phyloP scores from a whole-genome alignment of 2,329 filamentous ascomycete genomes.

The Didymellaceae sp. region DNA sequence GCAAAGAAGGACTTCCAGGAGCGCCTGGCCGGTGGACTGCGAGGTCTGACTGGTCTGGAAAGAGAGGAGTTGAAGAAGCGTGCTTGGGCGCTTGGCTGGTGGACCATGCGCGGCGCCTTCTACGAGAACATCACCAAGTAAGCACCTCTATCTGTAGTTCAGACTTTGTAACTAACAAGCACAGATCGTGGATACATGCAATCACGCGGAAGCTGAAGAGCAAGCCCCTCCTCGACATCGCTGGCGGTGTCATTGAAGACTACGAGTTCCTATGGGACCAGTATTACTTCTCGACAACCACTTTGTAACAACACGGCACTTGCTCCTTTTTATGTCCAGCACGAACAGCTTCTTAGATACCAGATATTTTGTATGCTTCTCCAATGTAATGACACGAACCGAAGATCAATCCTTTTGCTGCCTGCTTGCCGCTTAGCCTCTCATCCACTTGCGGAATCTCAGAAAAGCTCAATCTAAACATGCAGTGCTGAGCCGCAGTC shows the following conservation, averaged over 20 bases:
- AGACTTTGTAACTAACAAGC: conserved; percentile 24
- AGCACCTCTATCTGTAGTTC: conserved; percentile 26
- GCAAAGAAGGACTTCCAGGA: conserved; percentile 70
- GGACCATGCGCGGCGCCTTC: conserved; percentile 94
- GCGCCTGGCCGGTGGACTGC: conserved; percentile 71
- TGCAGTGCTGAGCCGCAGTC: too few species aligned
- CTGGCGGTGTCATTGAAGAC: conserved; percentile 88
- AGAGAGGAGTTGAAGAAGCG: conserved; percentile 87
- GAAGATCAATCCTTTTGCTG: neutral
- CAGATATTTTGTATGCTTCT: conserved; percentile 20
- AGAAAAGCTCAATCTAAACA: too few species aligned
- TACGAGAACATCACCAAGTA: conserved; percentile 87
- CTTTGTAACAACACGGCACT: conserved; percentile 49
- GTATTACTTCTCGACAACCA: conserved; percentile 84
- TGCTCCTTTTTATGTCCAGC: neutral
- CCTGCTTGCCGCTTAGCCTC: too few species aligned
- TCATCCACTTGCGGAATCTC: too few species aligned
- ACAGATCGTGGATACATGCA: conserved; percentile 67
- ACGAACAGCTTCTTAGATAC: conserved; percentile 28
- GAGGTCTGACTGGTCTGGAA: conserved; percentile 82
- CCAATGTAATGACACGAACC: neutral
- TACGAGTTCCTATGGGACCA: conserved; percentile 99
- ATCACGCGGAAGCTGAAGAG: conserved; percentile 73
- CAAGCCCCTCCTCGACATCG: conserved; percentile 78
- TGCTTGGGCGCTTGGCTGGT: conserved; percentile 92